Conservation (phyloP, 148 eudicot genomes). For the Talinum fruticosum region DNA sequence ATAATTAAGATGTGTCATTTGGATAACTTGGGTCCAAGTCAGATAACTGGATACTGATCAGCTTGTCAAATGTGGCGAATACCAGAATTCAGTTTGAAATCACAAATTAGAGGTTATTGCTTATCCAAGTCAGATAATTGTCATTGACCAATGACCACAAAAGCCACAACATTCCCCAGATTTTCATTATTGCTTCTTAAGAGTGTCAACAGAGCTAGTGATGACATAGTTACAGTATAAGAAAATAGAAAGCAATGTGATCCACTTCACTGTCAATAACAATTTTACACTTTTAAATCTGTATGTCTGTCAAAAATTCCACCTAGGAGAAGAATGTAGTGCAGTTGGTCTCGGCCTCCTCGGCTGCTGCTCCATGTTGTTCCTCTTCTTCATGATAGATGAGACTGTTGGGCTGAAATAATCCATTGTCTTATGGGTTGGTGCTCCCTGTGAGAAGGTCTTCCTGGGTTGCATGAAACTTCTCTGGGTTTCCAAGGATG, state of each 20-base stretch:
- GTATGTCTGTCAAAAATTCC: slow-evolving; percentile 49
- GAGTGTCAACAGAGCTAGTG: slow-evolving; percentile 36
- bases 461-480: slow-evolving; percentile 64
- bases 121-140: background rate
- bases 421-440: slow-evolving; percentile 73
- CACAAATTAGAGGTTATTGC: background rate
- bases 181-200: slow-evolving; percentile 21
- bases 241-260: slow-evolving; percentile 22
- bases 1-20: too few relatives aligned
- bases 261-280: slow-evolving; percentile 21
- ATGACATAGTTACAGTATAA: slow-evolving; percentile 31
- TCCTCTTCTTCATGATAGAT: slow-evolving; percentile 89
- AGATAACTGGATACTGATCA: too few relatives aligned
- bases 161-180: slow-evolving; percentile 10
- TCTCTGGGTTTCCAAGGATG: slow-evolving; percentile 54
- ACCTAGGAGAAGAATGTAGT: slow-evolving; percentile 71
- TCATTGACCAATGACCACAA: background rate
- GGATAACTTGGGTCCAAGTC: too few relatives aligned
- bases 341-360: slow-evolving; percentile 44
- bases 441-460: slow-evolving; percentile 66
- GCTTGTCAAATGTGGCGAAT: too few relatives aligned
- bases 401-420: slow-evolving; percentile 80
- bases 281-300: slow-evolving; percentile 4
- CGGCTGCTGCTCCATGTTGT: slow-evolving; percentile 42
- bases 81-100: background rate